phyloP scores from a whole-genome alignment of 495 filamentous ascomycete genomes.

The Beverwykella pulmonaria region DNA sequence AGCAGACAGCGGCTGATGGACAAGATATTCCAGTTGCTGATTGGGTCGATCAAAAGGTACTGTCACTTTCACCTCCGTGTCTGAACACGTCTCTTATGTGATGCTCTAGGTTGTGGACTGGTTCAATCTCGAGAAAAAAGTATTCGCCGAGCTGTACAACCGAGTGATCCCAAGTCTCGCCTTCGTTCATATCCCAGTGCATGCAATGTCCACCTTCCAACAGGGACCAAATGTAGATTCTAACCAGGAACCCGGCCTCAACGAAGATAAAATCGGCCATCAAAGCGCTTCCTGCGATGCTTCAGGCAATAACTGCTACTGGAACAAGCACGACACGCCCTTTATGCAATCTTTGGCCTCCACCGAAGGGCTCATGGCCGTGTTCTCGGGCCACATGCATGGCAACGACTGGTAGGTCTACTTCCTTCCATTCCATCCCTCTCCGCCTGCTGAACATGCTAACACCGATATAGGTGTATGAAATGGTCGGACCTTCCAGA shows the following conservation, averaged over 20 bases:
- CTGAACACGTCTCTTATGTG: neutral
- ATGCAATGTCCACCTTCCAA: slow-evolving; percentile 57
- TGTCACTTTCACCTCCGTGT: slow-evolving; percentile 6
- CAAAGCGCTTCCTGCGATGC: slow-evolving; percentile 55
- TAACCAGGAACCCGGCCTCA: slow-evolving; percentile 62
- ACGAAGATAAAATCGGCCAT: slow-evolving; percentile 62
- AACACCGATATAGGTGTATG: slow-evolving; percentile 64
- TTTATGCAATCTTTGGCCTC: slow-evolving; percentile 65
- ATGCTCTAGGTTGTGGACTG: slow-evolving; percentile 56
- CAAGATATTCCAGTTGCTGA: slow-evolving; percentile 44
- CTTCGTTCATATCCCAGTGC: slow-evolving; percentile 73
- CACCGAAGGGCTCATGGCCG: slow-evolving; percentile 56
- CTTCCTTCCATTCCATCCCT: slow-evolving; percentile 18
- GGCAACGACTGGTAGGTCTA: slow-evolving; percentile 63
- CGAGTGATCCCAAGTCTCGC: slow-evolving; percentile 62
- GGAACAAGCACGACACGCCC: slow-evolving; percentile 53
- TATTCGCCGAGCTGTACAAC: slow-evolving; percentile 50
- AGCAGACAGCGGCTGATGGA: slow-evolving; percentile 44
- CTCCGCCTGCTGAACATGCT: slow-evolving; percentile 53
- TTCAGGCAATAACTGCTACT: slow-evolving; percentile 35
- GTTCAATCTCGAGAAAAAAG: slow-evolving; percentile 57
- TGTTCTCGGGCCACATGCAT: slow-evolving; percentile 74
- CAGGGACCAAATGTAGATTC: slow-evolving; percentile 38
- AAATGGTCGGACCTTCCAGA: neutral
- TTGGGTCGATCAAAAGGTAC: slow-evolving; percentile 44